Evolutionary conservation across 176 grass and related monocot genomes (phyloP), one percentile per base, ranked within the genome.

Genomic region (Echinochloa phyllopogon): DNA sequence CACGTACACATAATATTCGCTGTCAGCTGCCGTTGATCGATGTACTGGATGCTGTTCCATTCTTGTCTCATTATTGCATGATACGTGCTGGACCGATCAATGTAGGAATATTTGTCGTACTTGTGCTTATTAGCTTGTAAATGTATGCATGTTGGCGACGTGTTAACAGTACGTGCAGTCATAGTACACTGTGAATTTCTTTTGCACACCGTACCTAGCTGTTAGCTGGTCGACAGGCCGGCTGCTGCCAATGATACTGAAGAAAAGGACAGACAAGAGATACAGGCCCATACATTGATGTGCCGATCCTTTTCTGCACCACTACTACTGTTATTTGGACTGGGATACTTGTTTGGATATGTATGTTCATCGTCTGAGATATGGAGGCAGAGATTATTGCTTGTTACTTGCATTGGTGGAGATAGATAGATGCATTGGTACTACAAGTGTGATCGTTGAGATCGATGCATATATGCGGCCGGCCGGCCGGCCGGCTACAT

Each of bases 171-270:
- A 33, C 29, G 29, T 33, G 29, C 29, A 33, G 29, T 33, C 29
- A 33, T 33, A 33, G 29, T 33, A 1, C 29, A 49, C 58, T 53
- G 72, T 65, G 56, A 76, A 56, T 66, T 33, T 76, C 60, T 84
- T 76, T 66, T 65, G 29, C 29, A 33, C 29, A 33, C 29, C 29
- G 29, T 33, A 33, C 29, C 2, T 1, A 2, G 1, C 29, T 33
- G 29, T 33, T 33, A 33, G 29, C 29, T 33, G 29, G 29, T 33
- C 29, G 29, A 33, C 29, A 33, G 29, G 69, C 29, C 1, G 29
- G 69, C 40, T 36, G 71, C 72, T n/a, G 27, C 23, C 29, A 33
- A 1, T 33, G 29, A 33, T 33, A 33, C 29, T 33, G 29, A 33
- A 33, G 29, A 33, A 33, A 33, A 33, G 29, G 29, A 33, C 29